Base-by-base conservation (phyloP, 768 basidiomycete genomes). In the Naganishia onofrii region DNA sequence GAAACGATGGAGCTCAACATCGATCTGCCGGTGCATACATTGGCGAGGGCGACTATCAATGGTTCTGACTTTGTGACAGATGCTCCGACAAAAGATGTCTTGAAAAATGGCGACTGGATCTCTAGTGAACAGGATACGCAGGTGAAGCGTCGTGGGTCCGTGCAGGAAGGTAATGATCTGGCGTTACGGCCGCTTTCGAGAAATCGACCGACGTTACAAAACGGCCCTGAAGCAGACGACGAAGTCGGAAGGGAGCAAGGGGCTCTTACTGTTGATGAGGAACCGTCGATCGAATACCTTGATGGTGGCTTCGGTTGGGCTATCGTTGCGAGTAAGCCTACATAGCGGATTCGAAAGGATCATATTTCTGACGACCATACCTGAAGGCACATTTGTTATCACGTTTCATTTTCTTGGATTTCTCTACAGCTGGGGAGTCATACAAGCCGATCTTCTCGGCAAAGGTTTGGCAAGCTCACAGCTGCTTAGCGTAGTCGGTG, bases 351-450 rank as follows among this genome's bases (percentile, higher is more conserved):
- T 13, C 19, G 3, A 17, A 32, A 21, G 9, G 23, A 7, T n/a
- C 51, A 29, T 6, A 4, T 9, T 17, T 9, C 52, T 55, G n/a
- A 42, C 2, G 3, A 17, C 2, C 34, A 3, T 6, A 38, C 29
- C 15, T 28, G 42, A 23, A 73, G 72, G 69, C 46, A 65, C 69
- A 7, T 73, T 70, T 52, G 23, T 66, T 26, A 66, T 73, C 13
- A 28, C 54, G 0, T 72, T 72, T 52, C 71, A 65, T 26, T 67
- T 57, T 34, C 44, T 72, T 4, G 71, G 71, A n/a, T 66, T 58
- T n/a, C 65, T 72, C 19, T 72, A 70, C 46, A 38, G 63, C 21
- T 72, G 71, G 71, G 71, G 71, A 5, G 71, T 72, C 8, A 69
- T 70, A n/a, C 71, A 72, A 67, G 68, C 71, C 12, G 67, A 66